These are phyloP conservation scores for Narthecium ossifragum DNA, from an alignment of 106 monocot genomes.

Conservation along the genomic window DNA sequence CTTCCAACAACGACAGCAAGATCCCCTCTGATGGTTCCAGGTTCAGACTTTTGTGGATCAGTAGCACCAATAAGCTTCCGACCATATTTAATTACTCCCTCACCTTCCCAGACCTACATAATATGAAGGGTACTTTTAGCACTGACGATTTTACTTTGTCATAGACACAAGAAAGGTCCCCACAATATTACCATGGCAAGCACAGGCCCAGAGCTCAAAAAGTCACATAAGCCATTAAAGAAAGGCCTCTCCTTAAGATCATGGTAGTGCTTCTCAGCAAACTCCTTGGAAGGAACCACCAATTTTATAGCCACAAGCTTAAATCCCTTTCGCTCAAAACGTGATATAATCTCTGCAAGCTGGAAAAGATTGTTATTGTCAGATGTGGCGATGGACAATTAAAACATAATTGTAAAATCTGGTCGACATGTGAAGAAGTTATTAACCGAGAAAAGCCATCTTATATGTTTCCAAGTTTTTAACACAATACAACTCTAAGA, in stretches of 20 bases:
- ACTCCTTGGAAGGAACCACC: constrained; percentile 78
- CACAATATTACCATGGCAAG: constrained; percentile 71
- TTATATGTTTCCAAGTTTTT: no score
- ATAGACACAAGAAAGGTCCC: not conserved
- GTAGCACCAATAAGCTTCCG: constrained; percentile 96
- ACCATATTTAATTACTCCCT: constrained; percentile 93
- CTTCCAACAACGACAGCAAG: constrained; percentile 95
- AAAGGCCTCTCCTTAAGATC: constrained; percentile 93
- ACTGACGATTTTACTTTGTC: no score
- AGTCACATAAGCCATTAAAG: constrained; percentile 85
- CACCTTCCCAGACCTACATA: constrained; percentile 95
- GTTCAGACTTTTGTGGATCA: constrained; percentile 86
- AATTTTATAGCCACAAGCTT: constrained; percentile 91
- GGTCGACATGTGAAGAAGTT: no score
- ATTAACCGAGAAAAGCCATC: no score
- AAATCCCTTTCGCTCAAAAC: constrained; percentile 92
- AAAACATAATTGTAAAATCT: no score
- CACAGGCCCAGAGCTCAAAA: constrained; percentile 94
- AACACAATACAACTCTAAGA: no score
- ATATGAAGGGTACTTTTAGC: not conserved
- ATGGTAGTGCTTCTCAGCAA: constrained; percentile 95
- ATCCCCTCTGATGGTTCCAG: constrained; percentile 91
- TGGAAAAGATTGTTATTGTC: constrained; percentile 8
- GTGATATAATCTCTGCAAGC: constrained; percentile 85
- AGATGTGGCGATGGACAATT: no score